Evolutionary conservation across 179 eudicot genomes (phyloP).

Genomic region (Heliamphora pulchella): DNA sequence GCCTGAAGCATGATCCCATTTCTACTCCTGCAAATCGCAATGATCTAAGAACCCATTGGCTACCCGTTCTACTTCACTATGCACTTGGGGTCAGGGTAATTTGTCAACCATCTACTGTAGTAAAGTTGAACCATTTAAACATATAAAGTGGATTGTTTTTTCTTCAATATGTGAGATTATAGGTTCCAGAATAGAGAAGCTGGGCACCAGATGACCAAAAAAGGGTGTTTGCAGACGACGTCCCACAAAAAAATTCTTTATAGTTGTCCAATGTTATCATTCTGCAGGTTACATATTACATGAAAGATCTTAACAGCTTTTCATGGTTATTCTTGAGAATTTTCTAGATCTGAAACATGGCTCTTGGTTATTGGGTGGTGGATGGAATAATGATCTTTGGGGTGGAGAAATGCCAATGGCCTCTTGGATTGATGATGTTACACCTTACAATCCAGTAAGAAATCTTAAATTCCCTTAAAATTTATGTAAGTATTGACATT

Average conservation of each 20-base stretch:
- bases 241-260: neutral
- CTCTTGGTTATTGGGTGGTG: constrained; percentile 89
- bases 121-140: neutral
- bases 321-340: constrained; percentile 7
- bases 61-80: neutral
- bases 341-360: constrained; percentile 60
- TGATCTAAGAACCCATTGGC: too few relatives aligned
- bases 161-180: neutral
- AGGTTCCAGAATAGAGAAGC: neutral
- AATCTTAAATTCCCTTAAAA: neutral
- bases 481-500: neutral
- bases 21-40: too few relatives aligned
- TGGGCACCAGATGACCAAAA: neutral
- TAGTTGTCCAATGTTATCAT: neutral
- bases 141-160: neutral
- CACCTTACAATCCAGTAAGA: constrained; percentile 79
- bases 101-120: constrained; percentile 3
- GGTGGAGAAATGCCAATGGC: constrained; percentile 82
- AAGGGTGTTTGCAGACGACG: neutral
- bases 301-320: neutral
- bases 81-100: neutral
- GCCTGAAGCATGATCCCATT: too few relatives aligned
- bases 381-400: constrained; percentile 93
- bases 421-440: constrained; percentile 85
- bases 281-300: neutral